Conservation (phyloP, 176 grass and related monocot species). For the Poa annua region DNA sequence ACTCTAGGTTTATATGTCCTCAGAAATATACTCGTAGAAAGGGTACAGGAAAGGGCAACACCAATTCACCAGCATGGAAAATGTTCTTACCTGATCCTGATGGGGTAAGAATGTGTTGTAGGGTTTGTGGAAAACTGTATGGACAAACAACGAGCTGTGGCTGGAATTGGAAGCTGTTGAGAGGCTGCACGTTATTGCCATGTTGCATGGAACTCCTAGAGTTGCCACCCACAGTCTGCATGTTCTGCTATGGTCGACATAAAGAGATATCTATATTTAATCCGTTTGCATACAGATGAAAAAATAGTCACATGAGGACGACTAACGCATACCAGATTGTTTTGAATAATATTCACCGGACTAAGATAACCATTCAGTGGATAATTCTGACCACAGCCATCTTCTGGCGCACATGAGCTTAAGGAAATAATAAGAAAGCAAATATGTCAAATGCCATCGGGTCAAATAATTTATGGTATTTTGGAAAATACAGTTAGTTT, state of each 20-base stretch:
- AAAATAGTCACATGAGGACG: background rate
- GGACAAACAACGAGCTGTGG: background rate
- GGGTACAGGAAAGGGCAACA: background rate
- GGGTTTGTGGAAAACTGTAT: background rate
- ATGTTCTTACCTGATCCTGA: background rate
- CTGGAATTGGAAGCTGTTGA: background rate
- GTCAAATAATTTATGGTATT: background rate
- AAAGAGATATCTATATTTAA: background rate
- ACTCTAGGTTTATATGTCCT: background rate
- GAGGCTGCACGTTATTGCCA: background rate
- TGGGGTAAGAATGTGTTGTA: background rate
- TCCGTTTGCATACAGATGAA: background rate
- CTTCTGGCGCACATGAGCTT: background rate
- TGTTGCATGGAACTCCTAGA: no score
- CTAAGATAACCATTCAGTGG: background rate
- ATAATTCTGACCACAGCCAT: background rate
- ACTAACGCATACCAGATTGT: background rate
- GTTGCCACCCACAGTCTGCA: background rate
- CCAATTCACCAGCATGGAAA: background rate
- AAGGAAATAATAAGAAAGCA: background rate
- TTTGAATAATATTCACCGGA: background rate
- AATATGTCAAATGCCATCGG: background rate
- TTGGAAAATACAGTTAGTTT: background rate
- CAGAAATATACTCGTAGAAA: background rate
- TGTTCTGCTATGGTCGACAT: background rate